A percentile compares a stretch with the other conserved stretches of the same genome.
Evolutionary conservation across 352 stramenopile genomes (phyloP).

Genomic region (Pythium chondricola): DNA sequence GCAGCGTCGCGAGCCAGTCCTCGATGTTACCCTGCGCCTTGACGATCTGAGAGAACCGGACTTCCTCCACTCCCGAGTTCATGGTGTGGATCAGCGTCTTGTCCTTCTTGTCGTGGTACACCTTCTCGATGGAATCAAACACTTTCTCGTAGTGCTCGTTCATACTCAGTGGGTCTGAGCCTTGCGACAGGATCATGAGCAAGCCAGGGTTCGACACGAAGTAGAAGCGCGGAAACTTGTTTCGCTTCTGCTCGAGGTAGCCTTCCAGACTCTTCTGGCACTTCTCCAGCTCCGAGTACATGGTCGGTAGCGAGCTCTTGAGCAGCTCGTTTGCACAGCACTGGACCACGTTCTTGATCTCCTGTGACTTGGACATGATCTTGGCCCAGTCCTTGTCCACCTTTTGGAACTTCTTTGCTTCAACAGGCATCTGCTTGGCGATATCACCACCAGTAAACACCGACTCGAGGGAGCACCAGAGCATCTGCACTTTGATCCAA

Average conservation of each 20-base stretch:
- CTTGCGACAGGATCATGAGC: conserved; percentile 96
- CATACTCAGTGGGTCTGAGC: conserved; percentile 96
- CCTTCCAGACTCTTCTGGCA: conserved; percentile 98
- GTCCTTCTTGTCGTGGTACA: conserved; percentile 98
- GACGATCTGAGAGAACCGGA: conserved; percentile 92
- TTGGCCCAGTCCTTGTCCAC: conserved; percentile 98
- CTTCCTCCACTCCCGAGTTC: conserved; percentile 92
- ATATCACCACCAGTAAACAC: conserved; percentile 99
- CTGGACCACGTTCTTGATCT: conserved; percentile 89
- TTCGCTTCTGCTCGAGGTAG: conserved; percentile 98
- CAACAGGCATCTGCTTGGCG: conserved; percentile 97
- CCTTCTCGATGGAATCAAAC: conserved; percentile 97
- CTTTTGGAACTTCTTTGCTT: conserved; percentile 98
- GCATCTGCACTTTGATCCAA: conserved; percentile 98
- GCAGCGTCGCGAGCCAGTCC: conserved; percentile 96
- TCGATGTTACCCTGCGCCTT: conserved; percentile 98
- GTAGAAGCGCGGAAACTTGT: conserved; percentile 99
- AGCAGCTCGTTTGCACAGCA: conserved; percentile 96
- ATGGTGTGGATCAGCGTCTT: conserved; percentile 94
- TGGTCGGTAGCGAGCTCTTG: conserved; percentile 92
- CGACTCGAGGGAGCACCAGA: conserved; percentile 97
- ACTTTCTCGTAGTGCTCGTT: conserved; percentile 99
- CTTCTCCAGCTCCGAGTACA: conserved; percentile 98
- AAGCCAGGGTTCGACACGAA: conserved; percentile 98
- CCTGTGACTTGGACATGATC: conserved; percentile 93